These are phyloP conservation scores for Thecamonas trahens DNA, from an alignment of 78 protist genomes.

Conservation along the genomic window DNA sequence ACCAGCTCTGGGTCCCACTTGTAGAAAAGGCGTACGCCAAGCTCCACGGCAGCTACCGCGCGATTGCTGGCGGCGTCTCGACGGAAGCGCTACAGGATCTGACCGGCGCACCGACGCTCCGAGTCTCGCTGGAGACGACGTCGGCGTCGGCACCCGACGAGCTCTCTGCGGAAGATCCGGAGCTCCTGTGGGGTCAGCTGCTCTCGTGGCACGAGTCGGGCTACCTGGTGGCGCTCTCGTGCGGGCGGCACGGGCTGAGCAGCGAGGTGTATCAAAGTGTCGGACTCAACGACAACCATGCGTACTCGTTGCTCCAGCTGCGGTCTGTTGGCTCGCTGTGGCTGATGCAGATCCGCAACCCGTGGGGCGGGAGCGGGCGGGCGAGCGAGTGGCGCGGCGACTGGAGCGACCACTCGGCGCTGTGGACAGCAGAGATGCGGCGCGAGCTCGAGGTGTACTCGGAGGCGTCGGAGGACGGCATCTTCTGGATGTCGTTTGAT, in stretches of 20 bases:
- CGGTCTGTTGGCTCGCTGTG: neutral
- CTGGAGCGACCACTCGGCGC: conserved; percentile 9
- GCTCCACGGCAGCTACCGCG: neutral
- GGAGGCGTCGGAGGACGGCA: conserved; percentile 13
- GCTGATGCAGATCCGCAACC: conserved; percentile 25
- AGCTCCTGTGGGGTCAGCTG: neutral
- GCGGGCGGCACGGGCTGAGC: neutral
- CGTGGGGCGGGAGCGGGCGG: no score
- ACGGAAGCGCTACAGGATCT: neutral
- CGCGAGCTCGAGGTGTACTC: neutral
- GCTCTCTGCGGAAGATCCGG: neutral
- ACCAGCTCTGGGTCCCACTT: conserved; percentile 18
- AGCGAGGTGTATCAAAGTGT: no score
- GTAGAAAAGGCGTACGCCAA: conserved; percentile 35
- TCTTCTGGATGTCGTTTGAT: neutral
- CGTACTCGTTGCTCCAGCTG: no score
- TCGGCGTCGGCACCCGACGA: neutral
- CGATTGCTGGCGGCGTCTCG: neutral
- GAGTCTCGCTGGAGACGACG: no score
- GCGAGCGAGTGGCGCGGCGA: conserved; percentile 14
- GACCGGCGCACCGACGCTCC: no score
- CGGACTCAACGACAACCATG: neutral
- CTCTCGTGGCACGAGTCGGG: conserved; percentile 8
- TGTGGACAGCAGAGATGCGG: conserved; percentile 7
- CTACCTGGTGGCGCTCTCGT: neutral